These are phyloP conservation scores for Mycosphaerella arachidis DNA, from an alignment of 2,329 filamentous ascomycete genomes.

Conservation along the genomic window DNA sequence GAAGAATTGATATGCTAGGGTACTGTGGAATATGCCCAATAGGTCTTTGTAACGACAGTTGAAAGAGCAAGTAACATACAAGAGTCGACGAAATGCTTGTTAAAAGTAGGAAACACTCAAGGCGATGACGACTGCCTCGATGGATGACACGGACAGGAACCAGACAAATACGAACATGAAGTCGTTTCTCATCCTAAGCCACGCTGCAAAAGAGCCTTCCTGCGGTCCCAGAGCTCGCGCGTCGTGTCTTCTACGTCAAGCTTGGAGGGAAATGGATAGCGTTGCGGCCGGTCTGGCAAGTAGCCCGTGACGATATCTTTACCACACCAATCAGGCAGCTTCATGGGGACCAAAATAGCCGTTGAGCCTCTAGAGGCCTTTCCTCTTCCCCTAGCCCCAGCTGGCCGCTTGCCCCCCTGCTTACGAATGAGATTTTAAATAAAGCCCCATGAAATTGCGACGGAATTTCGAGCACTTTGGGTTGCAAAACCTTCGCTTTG, in stretches of 20 bases:
- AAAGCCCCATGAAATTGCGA: too few species aligned
- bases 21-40: neutral
- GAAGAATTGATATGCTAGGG: neutral
- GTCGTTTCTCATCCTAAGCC: neutral
- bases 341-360: conserved; percentile 4
- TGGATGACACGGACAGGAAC: conserved; percentile 4
- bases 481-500: too few species aligned
- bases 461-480: too few species aligned
- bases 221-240: neutral
- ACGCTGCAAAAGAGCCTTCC: neutral
- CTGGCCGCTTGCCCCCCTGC: too few species aligned
- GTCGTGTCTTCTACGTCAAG: conserved; percentile 5
- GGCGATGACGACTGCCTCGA: conserved; percentile 5
- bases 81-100: neutral
- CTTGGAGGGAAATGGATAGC: conserved; percentile 8
- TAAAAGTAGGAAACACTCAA: neutral
- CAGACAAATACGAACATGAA: neutral
- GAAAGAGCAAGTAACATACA: neutral
- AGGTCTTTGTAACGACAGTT: neutral
- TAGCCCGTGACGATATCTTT: neutral
- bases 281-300: conserved; percentile 1
- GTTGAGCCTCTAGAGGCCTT: neutral
- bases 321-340: conserved; percentile 5
- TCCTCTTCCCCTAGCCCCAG: too few species aligned
- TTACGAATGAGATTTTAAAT: too few species aligned